phyloP scores from a whole-genome alignment of 352 stramenopile species.

The Globisporangium solare region DNA sequence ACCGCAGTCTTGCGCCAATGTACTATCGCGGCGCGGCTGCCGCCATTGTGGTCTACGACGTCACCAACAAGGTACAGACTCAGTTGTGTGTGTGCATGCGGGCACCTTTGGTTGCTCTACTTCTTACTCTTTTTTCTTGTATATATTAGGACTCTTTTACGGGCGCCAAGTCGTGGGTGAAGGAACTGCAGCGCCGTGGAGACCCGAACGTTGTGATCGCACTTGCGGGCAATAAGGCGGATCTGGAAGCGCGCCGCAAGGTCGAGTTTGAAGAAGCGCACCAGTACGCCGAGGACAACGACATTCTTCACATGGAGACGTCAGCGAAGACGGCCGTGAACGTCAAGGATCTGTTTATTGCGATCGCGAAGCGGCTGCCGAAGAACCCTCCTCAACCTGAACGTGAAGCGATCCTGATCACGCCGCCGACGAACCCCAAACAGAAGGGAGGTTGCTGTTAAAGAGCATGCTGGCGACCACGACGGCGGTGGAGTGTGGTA shows the following conservation, averaged over 20 bases:
- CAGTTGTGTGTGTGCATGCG: not conserved
- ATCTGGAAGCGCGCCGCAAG: conserved; percentile 96
- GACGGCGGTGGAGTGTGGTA: too few species aligned
- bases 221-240: conserved; percentile 97
- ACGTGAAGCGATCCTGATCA: conserved; percentile 82
- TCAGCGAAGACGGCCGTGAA: conserved; percentile 99
- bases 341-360: conserved; percentile 98
- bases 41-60: conserved; percentile 96
- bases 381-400: conserved; percentile 82
- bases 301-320: conserved; percentile 99
- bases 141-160: conserved; percentile 91
- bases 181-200: conserved; percentile 98
- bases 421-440: conserved; percentile 69
- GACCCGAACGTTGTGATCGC: conserved; percentile 97
- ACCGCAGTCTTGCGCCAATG: conserved; percentile 96
- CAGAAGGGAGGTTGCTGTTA: conserved; percentile 75
- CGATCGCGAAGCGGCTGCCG: conserved; percentile 89
- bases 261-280: conserved; percentile 96
- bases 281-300: conserved; percentile 98
- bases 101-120: not conserved
- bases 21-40: conserved; percentile 95
- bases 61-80: conserved; percentile 91
- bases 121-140: conserved; percentile 5
- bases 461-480: too few species aligned
- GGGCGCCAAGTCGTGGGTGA: conserved; percentile 99